Conservation (phyloP, 352 stramenopile genomes). For the Globisporangium yorkense region DNA sequence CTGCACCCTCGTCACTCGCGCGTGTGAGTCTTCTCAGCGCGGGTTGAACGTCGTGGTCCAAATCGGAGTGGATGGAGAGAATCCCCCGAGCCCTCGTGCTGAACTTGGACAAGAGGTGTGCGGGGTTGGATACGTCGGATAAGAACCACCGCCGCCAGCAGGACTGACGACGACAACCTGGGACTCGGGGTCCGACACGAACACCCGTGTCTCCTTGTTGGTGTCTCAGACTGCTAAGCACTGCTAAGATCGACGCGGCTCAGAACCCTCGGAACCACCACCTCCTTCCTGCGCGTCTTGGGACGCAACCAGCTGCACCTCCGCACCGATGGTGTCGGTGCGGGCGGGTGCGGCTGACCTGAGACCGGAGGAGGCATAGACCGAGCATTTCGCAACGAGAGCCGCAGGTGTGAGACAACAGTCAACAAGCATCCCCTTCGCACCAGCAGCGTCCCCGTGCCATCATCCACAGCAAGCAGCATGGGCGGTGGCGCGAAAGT, state of each 20-base stretch:
- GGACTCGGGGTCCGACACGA: no score
- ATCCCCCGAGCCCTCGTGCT: no score
- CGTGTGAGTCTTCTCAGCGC: no score
- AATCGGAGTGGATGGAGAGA: no score
- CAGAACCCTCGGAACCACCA: neutral
- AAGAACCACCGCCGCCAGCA: no score
- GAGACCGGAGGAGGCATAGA: conserved; percentile 1
- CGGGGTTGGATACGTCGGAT: no score
- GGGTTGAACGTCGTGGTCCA: no score
- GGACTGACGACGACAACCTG: no score
- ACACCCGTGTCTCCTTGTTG: neutral
- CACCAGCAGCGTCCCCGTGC: neutral
- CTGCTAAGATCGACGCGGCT: neutral
- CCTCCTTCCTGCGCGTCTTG: neutral
- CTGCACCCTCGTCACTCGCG: no score
- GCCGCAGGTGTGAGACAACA: conserved; percentile 1
- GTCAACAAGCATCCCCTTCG: neutral
- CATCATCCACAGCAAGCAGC: neutral
- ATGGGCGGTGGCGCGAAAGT: conserved; percentile 14
- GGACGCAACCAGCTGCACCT: neutral
- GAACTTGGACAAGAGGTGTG: no score
- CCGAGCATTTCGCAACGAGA: conserved; percentile 1
- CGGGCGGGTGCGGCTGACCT: neutral
- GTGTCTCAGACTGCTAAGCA: neutral
- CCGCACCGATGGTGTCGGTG: neutral